These are phyloP conservation scores for Odonthalia washingtoniensis DNA, from an alignment of 31 red algal species.

Conservation along the genomic window DNA sequence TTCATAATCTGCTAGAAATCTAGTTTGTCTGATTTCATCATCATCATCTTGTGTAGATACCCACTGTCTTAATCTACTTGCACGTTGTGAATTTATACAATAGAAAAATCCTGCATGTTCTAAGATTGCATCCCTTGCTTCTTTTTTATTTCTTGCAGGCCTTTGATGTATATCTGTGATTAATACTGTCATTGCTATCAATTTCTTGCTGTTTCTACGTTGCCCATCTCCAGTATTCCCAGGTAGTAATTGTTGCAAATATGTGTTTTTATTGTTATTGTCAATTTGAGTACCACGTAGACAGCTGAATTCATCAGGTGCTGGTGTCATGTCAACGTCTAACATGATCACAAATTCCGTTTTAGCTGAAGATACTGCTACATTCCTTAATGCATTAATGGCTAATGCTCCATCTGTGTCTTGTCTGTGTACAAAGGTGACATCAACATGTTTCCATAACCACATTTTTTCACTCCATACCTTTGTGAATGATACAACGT, in stretches of 20 bases:
- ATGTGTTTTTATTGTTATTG: neutral
- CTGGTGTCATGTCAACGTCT: slow-evolving; percentile 85
- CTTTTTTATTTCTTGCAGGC: slow-evolving; percentile 52
- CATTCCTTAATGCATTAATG: slow-evolving; percentile 87
- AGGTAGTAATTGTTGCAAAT: slow-evolving; percentile 22
- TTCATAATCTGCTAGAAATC: slow-evolving; percentile 75
- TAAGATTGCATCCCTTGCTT: slow-evolving; percentile 39
- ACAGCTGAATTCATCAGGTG: slow-evolving; percentile 43
- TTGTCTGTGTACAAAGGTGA: slow-evolving; percentile 39
- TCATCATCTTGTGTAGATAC: slow-evolving; percentile 1
- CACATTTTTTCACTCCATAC: slow-evolving; percentile 52
- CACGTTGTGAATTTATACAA: slow-evolving; percentile 69
- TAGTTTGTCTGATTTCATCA: slow-evolving; percentile 37
- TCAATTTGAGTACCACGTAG: too few species aligned
- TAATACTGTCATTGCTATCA: slow-evolving; percentile 56
- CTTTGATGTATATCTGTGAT: slow-evolving; percentile 50
- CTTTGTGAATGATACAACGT: slow-evolving; percentile 28
- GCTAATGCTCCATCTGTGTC: slow-evolving; percentile 40
- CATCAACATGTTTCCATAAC: slow-evolving; percentile 56
- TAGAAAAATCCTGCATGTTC: slow-evolving; percentile 49
- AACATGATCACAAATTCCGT: slow-evolving; percentile 81
- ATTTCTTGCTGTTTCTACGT: too few species aligned
- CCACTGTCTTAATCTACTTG: slow-evolving; percentile 75
- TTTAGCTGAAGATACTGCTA: slow-evolving; percentile 56
- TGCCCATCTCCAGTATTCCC: too few species aligned